A percentile compares a stretch with the other conserved stretches of the same genome.
These are phyloP conservation scores for Didymella lethalis DNA, from an alignment of 2,329 filamentous ascomycete genomes.

Conservation along the genomic window DNA sequence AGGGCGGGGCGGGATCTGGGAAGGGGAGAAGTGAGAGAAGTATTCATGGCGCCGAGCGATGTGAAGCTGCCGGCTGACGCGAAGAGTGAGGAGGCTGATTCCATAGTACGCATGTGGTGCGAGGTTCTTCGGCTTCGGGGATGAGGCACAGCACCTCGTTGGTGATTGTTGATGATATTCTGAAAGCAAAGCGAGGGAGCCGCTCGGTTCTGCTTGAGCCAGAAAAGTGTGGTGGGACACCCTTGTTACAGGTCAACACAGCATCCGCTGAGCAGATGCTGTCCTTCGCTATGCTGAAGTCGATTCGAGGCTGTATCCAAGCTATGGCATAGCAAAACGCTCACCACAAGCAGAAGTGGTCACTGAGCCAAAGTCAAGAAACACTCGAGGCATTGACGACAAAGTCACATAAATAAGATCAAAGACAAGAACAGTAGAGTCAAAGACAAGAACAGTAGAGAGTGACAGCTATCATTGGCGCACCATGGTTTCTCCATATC, in stretches of 20 bases:
- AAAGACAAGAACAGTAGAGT: neutral
- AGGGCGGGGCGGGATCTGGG: slow-evolving; percentile 36
- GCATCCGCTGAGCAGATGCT: neutral
- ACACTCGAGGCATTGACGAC: neutral
- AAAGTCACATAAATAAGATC: neutral
- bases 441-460: neutral
- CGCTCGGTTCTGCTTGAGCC: neutral
- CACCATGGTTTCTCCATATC: neutral
- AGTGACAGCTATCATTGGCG: slow-evolving; percentile 12
- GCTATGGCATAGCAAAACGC: neutral
- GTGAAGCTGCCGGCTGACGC: neutral
- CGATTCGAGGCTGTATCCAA: neutral
- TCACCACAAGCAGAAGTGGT: neutral
- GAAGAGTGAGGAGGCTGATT: slow-evolving; percentile 27
- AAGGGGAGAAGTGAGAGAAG: slow-evolving; percentile 35
- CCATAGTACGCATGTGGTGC: slow-evolving; percentile 45
- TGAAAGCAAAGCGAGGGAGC: neutral
- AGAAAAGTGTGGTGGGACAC: neutral
- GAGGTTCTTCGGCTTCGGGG: slow-evolving; percentile 40
- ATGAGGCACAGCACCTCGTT: slow-evolving; percentile 14
- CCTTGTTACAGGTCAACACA: neutral
- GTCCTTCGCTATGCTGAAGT: neutral
- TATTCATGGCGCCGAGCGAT: slow-evolving; percentile 33
- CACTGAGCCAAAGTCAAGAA: neutral
- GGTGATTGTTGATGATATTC: neutral